Percentiles rank a stretch among this genome's conserved stretches.
phyloP scores from a whole-genome alignment of 2,329 filamentous ascomycete genomes.

The Akanthomyces lecanii region DNA sequence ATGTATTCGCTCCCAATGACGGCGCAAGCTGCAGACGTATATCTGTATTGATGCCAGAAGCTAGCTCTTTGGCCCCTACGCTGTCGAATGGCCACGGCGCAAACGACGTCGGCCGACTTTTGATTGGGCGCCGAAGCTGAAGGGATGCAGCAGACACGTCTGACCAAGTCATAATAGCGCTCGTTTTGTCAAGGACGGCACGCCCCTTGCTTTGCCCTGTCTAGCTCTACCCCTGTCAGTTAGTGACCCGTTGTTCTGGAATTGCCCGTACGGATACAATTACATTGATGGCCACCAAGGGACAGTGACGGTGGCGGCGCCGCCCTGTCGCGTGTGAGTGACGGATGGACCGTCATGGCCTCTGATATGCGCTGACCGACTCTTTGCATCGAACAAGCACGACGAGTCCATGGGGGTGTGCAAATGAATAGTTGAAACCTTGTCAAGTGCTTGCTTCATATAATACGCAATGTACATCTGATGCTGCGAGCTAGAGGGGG shows the following conservation, averaged over 20 bases:
- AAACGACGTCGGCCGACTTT: background rate
- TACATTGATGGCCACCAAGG: background rate
- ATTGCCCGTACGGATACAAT: background rate
- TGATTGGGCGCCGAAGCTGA: constrained; percentile 7
- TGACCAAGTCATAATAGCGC: background rate
- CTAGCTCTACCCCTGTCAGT: constrained; percentile 2
- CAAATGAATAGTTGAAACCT: background rate
- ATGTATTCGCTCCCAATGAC: constrained; percentile 21
- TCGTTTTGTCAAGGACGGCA: background rate
- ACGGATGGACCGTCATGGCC: constrained; percentile 1
- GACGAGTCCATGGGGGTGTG: background rate
- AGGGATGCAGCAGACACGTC: constrained; percentile 13
- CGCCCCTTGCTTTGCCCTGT: background rate
- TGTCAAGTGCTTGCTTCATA: background rate
- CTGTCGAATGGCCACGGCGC: background rate
- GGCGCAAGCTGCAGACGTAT: constrained; percentile 11
- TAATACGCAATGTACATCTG: background rate
- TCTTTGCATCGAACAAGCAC: constrained; percentile 4
- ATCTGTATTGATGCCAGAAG: constrained; percentile 21
- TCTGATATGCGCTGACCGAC: constrained; percentile 7
- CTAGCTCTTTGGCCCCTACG: background rate
- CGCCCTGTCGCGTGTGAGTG: background rate
- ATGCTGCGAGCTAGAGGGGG: constrained; percentile 13
- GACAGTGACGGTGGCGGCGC: background rate
- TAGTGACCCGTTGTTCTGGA: background rate